These are phyloP conservation scores for Rhododendron ferrugineum DNA, from an alignment of 148 eudicot species.

Conservation along the genomic window DNA sequence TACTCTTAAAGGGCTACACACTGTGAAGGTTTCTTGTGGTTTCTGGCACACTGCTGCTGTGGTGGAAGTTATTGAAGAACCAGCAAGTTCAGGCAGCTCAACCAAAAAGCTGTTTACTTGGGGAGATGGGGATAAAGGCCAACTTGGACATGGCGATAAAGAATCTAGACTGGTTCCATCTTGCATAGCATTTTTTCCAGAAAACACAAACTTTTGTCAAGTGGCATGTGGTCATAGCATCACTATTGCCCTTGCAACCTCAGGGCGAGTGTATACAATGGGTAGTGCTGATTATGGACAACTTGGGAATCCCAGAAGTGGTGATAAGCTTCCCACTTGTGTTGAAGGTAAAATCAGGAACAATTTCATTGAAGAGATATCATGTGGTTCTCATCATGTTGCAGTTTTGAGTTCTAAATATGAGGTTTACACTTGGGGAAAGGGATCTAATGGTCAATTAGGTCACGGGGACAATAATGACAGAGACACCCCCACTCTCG, in stretches of 20 bases:
- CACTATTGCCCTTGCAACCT: constrained; percentile 69
- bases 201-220: constrained; percentile 50
- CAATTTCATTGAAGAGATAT: constrained; percentile 53
- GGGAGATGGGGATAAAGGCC: constrained; percentile 80
- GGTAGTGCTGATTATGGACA: constrained; percentile 67
- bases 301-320: constrained; percentile 43
- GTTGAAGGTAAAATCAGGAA: constrained; percentile 51
- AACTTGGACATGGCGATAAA: constrained; percentile 75
- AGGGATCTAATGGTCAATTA: constrained; percentile 67
- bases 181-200: constrained; percentile 40
- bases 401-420: constrained; percentile 58
- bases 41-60: constrained; percentile 80
- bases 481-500: constrained; percentile 55
- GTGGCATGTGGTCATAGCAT: constrained; percentile 72
- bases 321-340: constrained; percentile 45
- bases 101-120: constrained; percentile 63
- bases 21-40: constrained; percentile 64
- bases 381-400: constrained; percentile 81
- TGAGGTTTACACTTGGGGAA: constrained; percentile 83
- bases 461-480: constrained; percentile 67
- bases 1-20: constrained; percentile 49
- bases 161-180: constrained; percentile 51
- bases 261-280: constrained; percentile 72
- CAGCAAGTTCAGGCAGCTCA: constrained; percentile 40
- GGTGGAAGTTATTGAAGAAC: constrained; percentile 43